Evolutionary conservation across 2,329 filamentous ascomycete species (phyloP).

Genomic region (Colletotrichum cordylinicola): DNA sequence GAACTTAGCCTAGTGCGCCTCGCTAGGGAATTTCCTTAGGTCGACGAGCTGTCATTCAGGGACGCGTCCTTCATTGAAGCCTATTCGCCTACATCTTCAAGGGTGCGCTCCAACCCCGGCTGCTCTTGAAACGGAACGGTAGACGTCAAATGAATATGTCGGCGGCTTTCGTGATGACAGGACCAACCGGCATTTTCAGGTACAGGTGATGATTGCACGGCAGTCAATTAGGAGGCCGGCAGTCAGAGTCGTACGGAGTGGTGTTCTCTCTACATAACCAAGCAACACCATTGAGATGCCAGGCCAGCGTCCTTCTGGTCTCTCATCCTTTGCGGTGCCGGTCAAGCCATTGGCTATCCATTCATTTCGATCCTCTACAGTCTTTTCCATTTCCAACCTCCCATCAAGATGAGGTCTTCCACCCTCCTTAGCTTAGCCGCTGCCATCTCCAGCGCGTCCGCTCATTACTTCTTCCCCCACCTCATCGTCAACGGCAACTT

Average conservation of each 20-base stretch:
- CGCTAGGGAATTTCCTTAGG: not conserved
- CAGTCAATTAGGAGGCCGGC: not conserved
- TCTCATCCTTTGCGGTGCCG: not conserved
- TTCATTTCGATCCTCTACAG: not conserved
- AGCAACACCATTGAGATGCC: not conserved
- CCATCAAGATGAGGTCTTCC: not conserved
- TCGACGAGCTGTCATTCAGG: not conserved
- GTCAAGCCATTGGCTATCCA: not conserved
- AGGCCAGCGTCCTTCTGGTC: not conserved
- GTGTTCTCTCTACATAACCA: not conserved
- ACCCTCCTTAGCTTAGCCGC: not conserved
- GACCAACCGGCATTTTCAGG: not conserved
- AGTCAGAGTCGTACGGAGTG: not conserved
- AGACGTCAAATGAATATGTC: not conserved
- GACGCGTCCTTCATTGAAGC: not conserved
- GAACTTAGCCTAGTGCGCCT: not conserved
- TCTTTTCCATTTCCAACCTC: not conserved
- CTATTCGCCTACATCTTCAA: not conserved
- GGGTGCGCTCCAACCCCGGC: not conserved
- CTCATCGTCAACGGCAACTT: not conserved
- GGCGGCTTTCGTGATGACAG: not conserved
- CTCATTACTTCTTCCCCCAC: slow-evolving; percentile 5
- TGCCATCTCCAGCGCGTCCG: not conserved
- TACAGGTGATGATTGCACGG: not conserved
- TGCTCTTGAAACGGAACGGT: not conserved